Conservation (phyloP, 129 eudicot genomes). For the Logfia minima region DNA sequence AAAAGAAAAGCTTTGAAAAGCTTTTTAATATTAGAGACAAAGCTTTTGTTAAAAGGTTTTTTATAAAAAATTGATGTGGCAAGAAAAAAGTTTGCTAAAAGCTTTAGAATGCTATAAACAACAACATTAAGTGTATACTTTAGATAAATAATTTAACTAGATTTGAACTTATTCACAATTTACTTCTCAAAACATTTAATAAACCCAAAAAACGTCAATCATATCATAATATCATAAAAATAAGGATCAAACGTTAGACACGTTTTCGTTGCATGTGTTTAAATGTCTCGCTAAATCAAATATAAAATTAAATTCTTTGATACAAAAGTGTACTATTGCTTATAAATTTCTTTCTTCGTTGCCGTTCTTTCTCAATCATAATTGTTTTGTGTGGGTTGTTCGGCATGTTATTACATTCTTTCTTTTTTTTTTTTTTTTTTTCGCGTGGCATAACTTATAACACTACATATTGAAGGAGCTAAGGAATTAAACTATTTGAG, state of each 20-base stretch:
- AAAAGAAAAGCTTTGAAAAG: too few relatives aligned
- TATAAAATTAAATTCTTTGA: background rate
- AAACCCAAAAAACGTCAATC: background rate
- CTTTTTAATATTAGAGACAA: too few relatives aligned
- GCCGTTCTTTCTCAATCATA: background rate
- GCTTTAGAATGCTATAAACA: too few relatives aligned
- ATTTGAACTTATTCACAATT: too few relatives aligned
- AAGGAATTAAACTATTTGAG: too few relatives aligned
- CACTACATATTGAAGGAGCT: too few relatives aligned
- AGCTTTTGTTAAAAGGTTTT: too few relatives aligned
- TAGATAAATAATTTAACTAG: too few relatives aligned
- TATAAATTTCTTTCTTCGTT: background rate
- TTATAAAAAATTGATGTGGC: too few relatives aligned
- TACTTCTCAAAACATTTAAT: background rate
- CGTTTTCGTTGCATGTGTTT: background rate
- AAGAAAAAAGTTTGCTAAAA: too few relatives aligned
- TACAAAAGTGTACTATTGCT: background rate
- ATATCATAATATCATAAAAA: background rate
- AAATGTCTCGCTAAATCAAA: background rate
- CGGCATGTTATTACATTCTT: background rate
- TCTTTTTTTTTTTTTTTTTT: background rate
- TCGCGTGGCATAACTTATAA: background rate
- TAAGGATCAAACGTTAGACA: background rate
- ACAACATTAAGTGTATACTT: too few relatives aligned
- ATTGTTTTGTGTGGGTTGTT: background rate